These are phyloP conservation scores for Eucalyptus victrix DNA, from an alignment of 345 rosid genomes.

Conservation along the genomic window DNA sequence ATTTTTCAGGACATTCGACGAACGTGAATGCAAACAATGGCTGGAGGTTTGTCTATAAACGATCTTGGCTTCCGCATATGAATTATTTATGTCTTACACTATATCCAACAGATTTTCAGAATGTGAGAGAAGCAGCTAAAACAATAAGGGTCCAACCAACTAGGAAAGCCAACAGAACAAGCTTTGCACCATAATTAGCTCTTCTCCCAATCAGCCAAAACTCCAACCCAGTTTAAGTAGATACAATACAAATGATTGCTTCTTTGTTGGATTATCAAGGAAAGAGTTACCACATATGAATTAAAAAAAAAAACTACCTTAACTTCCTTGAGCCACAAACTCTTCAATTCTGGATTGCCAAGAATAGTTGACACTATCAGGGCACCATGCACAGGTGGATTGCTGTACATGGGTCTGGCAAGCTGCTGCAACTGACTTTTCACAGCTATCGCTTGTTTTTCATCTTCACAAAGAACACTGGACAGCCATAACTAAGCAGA, in stretches of 20 bases:
- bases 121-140: background rate
- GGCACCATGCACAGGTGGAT: conserved; percentile 93
- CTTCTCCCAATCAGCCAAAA: background rate
- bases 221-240: background rate
- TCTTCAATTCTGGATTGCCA: conserved; percentile 64
- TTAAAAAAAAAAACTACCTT: conserved; percentile 36
- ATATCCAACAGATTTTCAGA: background rate
- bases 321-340: conserved; percentile 86
- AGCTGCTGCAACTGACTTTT: conserved; percentile 96
- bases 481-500: background rate
- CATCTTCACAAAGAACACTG: conserved; percentile 88
- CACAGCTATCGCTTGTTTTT: conserved; percentile 69
- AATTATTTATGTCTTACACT: too few relatives aligned
- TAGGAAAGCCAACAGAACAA: background rate
- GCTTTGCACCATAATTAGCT: background rate
- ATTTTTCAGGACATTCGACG: too few relatives aligned
- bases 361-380: conserved; percentile 72
- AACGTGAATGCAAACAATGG: too few relatives aligned
- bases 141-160: background rate
- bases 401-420: conserved; percentile 98
- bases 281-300: background rate
- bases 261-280: background rate
- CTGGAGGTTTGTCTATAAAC: too few relatives aligned
- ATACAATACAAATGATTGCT: background rate
- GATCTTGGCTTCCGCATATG: too few relatives aligned